Evolutionary conservation across 2,329 filamentous ascomycete species (phyloP).

Genomic region (Orbilia ellipsospora): DNA sequence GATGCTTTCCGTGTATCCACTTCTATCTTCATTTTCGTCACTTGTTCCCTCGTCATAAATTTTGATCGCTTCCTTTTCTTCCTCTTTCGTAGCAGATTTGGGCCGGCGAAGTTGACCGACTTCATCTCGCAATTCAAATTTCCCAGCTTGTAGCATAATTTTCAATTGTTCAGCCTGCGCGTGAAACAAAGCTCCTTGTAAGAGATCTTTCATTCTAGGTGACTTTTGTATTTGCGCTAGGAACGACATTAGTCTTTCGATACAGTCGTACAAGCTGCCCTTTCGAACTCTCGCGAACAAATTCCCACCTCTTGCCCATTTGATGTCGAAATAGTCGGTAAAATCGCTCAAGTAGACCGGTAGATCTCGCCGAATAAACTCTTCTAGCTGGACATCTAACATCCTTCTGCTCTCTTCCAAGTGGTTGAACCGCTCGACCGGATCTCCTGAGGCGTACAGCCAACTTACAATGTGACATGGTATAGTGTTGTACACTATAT

Average conservation of each 20-base stretch:
- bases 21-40: too few species aligned
- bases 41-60: background rate
- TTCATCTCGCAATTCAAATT: background rate
- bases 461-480: conserved; percentile 5
- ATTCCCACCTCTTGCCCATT: background rate
- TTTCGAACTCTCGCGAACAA: background rate
- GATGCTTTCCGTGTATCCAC: too few species aligned
- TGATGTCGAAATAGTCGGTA: conserved; percentile 11
- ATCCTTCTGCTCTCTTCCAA: background rate
- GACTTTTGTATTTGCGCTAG: background rate
- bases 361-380: background rate
- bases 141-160: background rate
- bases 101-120: background rate
- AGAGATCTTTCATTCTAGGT: background rate
- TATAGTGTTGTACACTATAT: conserved; percentile 12
- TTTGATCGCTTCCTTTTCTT: background rate
- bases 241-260: background rate
- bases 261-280: background rate
- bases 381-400: background rate
- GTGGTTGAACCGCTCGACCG: background rate
- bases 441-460: conserved; percentile 7
- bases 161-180: background rate
- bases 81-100: background rate
- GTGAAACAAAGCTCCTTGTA: background rate
- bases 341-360: conserved; percentile 2